Evolutionary conservation across 306 rosid genomes (phyloP).

Genomic region (Lathyrus tuberosus): DNA sequence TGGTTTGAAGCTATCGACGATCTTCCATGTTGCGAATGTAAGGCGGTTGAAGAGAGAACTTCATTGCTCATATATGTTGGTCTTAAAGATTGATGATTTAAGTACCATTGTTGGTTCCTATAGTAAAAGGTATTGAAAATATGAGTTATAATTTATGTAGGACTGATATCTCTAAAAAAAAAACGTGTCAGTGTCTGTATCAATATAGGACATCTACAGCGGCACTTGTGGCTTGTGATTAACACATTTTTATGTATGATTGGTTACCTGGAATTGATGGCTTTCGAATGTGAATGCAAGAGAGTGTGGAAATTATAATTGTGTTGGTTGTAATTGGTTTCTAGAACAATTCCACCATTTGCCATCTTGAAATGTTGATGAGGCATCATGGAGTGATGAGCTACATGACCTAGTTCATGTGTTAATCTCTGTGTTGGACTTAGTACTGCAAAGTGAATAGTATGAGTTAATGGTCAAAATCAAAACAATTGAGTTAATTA

Average conservation of each 20-base stretch:
- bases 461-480: constrained; percentile 3
- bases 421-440: constrained; percentile 39
- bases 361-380: constrained; percentile 58
- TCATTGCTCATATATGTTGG: constrained; percentile 42
- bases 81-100: constrained; percentile 39
- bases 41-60: constrained; percentile 34
- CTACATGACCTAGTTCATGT: constrained; percentile 28
- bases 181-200: no score
- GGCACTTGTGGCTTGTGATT: no score
- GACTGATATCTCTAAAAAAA: no score
- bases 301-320: constrained; percentile 39
- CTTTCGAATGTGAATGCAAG: constrained; percentile 38
- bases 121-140: neutral
- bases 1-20: constrained; percentile 30
- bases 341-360: constrained; percentile 59
- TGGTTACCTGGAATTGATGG: constrained; percentile 48
- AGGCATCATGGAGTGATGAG: constrained; percentile 40
- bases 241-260: no score
- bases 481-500: neutral
- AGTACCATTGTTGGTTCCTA: constrained; percentile 50
- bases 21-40: constrained; percentile 41
- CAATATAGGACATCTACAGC: no score
- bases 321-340: constrained; percentile 34
- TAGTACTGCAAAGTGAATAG: constrained; percentile 40
- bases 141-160: neutral